Evolutionary conservation across 768 basidiomycete genomes (phyloP), one percentile per base, ranked within the genome.

Genomic region (Podaxis sp.): DNA sequence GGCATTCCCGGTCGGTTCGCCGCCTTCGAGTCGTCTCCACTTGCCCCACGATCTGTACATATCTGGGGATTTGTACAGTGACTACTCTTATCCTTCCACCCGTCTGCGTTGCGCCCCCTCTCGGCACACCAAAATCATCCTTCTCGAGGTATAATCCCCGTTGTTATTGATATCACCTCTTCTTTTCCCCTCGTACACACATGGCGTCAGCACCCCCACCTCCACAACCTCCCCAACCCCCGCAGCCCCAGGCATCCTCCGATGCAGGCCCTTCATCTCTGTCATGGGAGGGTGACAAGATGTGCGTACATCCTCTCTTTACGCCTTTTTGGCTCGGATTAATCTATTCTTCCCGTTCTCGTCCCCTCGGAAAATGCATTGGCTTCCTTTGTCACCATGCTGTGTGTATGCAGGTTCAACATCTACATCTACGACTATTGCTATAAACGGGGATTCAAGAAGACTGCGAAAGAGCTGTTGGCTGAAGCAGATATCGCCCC

Each of bases 371-470:
- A 50, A 46, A 46, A 46, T 27, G 11, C 49, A 50, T 50, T 9
- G 8, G 25, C 46, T 12, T 57, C 8, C 27, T 19, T 29, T 55
- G 22, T 56, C 58, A 33, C 29, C 47, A 50, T 51, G 29, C 53
- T 19, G 36, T 49, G 51, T 47, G 59, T 55, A 47, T 13, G 33
- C 74, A 93, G 91, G 91, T 93, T 93, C 74, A 92, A 93, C 75
- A 91, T 93, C 71, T 93, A 93, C 76, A 93, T 93, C 67, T 83
- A 89, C 70, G 91, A 93, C 77, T 93, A 93, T 69, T 93, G 91
- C 76, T 76, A 71, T 69, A 93, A 93, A 74, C 87, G 90, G 57
- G 91, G 91, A 58, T 93, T 86, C 67, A 76, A 73, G 68, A 90
- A 87, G 71, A 91, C 91, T 1, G 90, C 90, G 11, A 77, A 73